Base-by-base conservation (phyloP, 2,329 filamentous ascomycete species). In the Exophiala bonariae region DNA sequence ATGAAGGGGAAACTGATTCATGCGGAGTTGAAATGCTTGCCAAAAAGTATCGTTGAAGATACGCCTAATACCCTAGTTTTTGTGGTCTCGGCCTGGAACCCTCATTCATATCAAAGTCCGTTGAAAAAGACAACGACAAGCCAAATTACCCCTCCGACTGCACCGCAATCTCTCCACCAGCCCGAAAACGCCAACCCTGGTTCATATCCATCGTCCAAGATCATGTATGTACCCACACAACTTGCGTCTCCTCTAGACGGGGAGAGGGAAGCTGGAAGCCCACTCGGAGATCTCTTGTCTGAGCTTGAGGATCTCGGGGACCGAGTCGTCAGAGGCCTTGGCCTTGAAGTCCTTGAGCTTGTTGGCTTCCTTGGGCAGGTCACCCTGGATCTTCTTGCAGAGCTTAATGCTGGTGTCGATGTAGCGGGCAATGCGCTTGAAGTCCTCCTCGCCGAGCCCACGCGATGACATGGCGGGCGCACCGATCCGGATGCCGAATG, bases 321-420 rank as follows among this genome's bases (percentile, higher is more conserved):
- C 79, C 65, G 86, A 81, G 56, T 89, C 91, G 59, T 79, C 75
- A 49, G 87, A 82, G 54, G 96, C 89, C 81, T 89, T 92, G 68
- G 83, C 84, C 81, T 92, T 95, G 86, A 99, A 97, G 79, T 99
- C 93, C 85, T 97, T 97, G 71, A 95, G 88, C 84, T 95, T 96
- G 84, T 97, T 99, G 65, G 89, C 89, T 73, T 93, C 87, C 83
- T 96, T 96, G 70, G 93, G 92, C 18, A 97, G 82, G 56, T 79
- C 76, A 50, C 68, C 78, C 78, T 97, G 93, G 62, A 95, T 79
- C 66, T 91, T 84, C 81, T 90, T 89, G 80, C 86, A 88, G 28
- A 95, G 73, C 50, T 86, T 82, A 37, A 95, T 89, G 7, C 87
- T 86, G 38, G 87, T 83, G 70, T 92, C 87, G 43, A 95, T 87